phyloP scores from a whole-genome alignment of 371 early-diverging fungal species.

The Blakeslea trispora region DNA sequence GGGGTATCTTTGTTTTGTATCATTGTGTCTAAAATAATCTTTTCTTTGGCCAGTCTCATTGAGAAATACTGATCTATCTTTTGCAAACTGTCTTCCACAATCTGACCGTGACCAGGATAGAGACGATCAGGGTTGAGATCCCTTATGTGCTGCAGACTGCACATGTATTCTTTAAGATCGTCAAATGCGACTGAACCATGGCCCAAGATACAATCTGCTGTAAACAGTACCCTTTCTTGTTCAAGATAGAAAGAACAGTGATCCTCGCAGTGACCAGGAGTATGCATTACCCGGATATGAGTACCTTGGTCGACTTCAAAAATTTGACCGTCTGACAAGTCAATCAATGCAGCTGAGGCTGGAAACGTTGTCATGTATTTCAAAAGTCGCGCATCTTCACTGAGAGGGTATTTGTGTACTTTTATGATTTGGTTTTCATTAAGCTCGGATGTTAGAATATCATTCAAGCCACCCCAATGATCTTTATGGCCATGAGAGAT shows the following conservation, averaged over 20 bases:
- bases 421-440: conserved; percentile 19
- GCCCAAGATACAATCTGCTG: conserved; percentile 78
- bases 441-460: conserved; percentile 41
- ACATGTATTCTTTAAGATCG: conserved; percentile 63
- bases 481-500: conserved; percentile 83
- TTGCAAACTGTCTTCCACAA: conserved; percentile 28
- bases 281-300: conserved; percentile 43
- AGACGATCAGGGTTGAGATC: conserved; percentile 17
- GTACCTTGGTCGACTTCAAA: conserved; percentile 57
- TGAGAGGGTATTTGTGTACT: conserved; percentile 34
- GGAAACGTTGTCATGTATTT: conserved; percentile 31
- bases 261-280: conserved; percentile 77
- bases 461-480: conserved; percentile 73
- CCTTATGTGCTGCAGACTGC: conserved; percentile 56
- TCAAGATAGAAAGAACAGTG: conserved; percentile 64
- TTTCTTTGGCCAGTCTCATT: conserved; percentile 25
- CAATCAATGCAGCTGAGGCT: conserved; percentile 21
- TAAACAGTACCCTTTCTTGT: conserved; percentile 66
- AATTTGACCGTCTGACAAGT: conserved; percentile 47
- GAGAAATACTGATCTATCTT: conserved; percentile 29
- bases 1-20: background rate
- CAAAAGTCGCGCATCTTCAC: conserved; percentile 3
- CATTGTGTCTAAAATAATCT: conserved; percentile 30
- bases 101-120: conserved; percentile 66
- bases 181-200: conserved; percentile 74